Base-by-base conservation (phyloP, 2,329 filamentous ascomycete genomes). In the Cercospora beticola region DNA sequence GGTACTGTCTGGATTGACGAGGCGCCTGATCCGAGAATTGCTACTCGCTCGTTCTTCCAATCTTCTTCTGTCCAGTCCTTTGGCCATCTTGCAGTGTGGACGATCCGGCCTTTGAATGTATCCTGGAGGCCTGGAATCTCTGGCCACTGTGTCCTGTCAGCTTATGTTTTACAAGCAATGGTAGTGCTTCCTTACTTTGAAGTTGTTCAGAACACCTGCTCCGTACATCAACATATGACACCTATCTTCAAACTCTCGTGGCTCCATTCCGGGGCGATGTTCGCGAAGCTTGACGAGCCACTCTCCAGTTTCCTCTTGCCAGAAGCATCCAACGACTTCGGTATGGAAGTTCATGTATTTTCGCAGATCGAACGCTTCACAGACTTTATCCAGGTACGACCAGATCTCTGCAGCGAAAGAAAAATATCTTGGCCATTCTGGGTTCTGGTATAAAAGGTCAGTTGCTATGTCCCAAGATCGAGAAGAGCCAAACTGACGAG, bases 291-390 rank as follows among this genome's bases (percentile, higher is more conserved):
- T 83, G 12, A 87, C 81, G 5, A 78, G 80, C 85, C 85, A 87
- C 68, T 83, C 78, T 3, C 83, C 84, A 2, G 73, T 74, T 0
- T 82, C 78, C 18, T 85, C 83, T 60, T 84, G 76, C 85, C 84
- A 86, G 61, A 82, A 81, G 18, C 81, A 81, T 4, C 81, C 81
- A 0, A 81, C 75, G 10, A 85, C 80, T 70, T 84, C 79, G 9
- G 81, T 83, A 64, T 83, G 81, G 76, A 86, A 85, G 2, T 75
- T 82, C 82, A 86, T 86, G 74, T 84, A 85, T 69, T 85, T 85
- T 49, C 82, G 78, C 3, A 86, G 77, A 58, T 81, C 82, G 67
- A 84, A 86, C 0, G 79, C 80, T 4, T 84, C 77, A 69, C 81
- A 83, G 14, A 86, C 82, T 70, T 83, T 83, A 64, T 82, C 74